These are phyloP conservation scores for Cystoisospora suis DNA, from an alignment of 169 alveolate genomes.

Conservation along the genomic window DNA sequence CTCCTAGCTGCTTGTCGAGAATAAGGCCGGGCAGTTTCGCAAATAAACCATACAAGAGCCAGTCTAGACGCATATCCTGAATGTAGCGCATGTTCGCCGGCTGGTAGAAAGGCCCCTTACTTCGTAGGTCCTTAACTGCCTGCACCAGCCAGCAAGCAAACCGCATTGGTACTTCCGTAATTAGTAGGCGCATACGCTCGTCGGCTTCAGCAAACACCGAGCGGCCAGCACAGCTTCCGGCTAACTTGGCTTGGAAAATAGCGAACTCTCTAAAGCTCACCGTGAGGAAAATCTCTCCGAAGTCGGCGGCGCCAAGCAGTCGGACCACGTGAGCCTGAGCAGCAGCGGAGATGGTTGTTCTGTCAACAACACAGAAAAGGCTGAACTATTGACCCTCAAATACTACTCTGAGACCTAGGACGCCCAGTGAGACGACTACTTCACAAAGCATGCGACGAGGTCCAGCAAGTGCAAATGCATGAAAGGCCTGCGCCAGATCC, in stretches of 20 bases:
- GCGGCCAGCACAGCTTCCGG: too few species aligned
- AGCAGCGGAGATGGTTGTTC: constrained; percentile 21
- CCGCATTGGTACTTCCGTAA: too few species aligned
- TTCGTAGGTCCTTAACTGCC: neutral
- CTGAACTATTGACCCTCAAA: neutral
- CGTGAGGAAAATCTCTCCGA: neutral
- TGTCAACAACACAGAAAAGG: neutral
- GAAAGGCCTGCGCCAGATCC: neutral
- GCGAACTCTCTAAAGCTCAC: too few species aligned
- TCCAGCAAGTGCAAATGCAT: neutral
- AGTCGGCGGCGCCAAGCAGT: constrained; percentile 5
- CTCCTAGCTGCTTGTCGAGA: constrained; percentile 10
- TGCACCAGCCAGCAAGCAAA: too few species aligned
- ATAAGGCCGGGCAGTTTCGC: neutral
- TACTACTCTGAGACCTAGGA: too few species aligned
- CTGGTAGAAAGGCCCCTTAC: neutral
- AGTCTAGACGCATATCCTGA: neutral
- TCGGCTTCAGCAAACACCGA: too few species aligned
- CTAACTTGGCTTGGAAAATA: too few species aligned
- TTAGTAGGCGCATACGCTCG: too few species aligned
- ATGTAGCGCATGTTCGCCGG: neutral
- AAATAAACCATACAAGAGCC: neutral
- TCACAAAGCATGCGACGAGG: neutral
- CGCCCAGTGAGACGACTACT: neutral
- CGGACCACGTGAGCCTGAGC: neutral